Percentiles rank a stretch among this genome's conserved stretches.
Evolutionary conservation across 805 yeast species (phyloP).

Genomic region (Myxozyma vanderwaltii): DNA sequence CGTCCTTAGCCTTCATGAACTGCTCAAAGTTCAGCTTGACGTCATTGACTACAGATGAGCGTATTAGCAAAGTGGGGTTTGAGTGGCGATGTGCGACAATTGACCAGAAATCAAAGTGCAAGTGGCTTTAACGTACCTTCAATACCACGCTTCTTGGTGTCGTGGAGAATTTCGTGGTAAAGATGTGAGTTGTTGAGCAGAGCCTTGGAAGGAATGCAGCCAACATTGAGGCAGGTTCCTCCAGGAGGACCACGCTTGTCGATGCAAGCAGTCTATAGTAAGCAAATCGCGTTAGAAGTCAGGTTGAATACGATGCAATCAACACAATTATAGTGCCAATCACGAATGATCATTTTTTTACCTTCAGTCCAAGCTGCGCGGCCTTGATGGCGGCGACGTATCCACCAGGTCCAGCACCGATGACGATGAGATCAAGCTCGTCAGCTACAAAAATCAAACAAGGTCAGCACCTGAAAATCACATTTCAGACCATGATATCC

Average conservation of each 20-base stretch:
- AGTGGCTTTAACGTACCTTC: slow-evolving; percentile 51
- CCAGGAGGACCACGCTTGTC: slow-evolving; percentile 97
- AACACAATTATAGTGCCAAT: background rate
- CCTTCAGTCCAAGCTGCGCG: slow-evolving; percentile 87
- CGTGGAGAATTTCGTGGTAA: slow-evolving; percentile 85
- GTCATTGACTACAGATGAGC: slow-evolving; percentile 46
- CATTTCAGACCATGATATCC: background rate
- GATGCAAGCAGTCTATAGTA: slow-evolving; percentile 75
- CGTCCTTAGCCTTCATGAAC: slow-evolving; percentile 90
- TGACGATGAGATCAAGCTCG: slow-evolving; percentile 87
- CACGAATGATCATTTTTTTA: no score
- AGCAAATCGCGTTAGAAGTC: no score
- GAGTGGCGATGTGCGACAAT: no score
- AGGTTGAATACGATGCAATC: no score
- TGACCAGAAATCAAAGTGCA: background rate
- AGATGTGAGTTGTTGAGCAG: slow-evolving; percentile 90
- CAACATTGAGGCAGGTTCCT: slow-evolving; percentile 98
- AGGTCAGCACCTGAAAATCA: background rate
- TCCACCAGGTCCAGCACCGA: slow-evolving; percentile 99
- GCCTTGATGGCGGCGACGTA: slow-evolving; percentile 98
- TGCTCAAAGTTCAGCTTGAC: slow-evolving; percentile 73
- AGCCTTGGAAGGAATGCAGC: slow-evolving; percentile 98
- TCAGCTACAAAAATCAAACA: slow-evolving; percentile 9
- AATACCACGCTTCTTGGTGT: slow-evolving; percentile 85
- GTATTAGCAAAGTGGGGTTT: no score